phyloP scores from a whole-genome alignment of 345 rosid species.

The Boechera retrofracta region DNA sequence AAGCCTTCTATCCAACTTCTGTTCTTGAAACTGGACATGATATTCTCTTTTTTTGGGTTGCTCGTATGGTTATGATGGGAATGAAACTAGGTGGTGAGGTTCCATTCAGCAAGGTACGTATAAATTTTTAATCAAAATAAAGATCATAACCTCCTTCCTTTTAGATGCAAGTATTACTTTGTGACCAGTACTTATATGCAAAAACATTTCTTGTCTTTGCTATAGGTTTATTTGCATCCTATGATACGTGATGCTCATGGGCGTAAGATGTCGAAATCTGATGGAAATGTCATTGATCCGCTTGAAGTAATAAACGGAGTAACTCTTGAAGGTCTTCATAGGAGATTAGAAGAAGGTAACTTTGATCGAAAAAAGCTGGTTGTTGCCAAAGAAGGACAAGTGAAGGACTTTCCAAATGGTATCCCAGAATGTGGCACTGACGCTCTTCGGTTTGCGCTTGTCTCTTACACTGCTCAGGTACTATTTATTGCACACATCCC shows the following conservation, averaged over 20 bases:
- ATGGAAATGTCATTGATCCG: constrained; percentile 94
- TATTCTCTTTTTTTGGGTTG: constrained; percentile 97
- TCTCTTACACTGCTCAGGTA: constrained; percentile 97
- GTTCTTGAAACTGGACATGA: constrained; percentile 97
- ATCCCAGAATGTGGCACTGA: constrained; percentile 97
- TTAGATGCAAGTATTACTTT: neutral
- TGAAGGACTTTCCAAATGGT: constrained; percentile 85
- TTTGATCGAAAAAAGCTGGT: constrained; percentile 71
- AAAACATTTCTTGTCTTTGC: neutral
- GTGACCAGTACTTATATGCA: neutral
- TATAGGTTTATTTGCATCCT: constrained; percentile 93
- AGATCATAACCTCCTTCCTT: constrained; percentile 4
- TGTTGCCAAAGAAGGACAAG: constrained; percentile 83
- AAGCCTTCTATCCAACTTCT: constrained; percentile 89
- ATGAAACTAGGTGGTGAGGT: constrained; percentile 85
- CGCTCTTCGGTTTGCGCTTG: constrained; percentile 97
- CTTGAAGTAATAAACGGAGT: constrained; percentile 91
- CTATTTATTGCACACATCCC: constrained; percentile 27
- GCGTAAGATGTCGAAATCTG: constrained; percentile 92
- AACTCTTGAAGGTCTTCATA: constrained; percentile 80
- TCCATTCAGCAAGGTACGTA: constrained; percentile 79
- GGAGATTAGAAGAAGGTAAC: constrained; percentile 83
- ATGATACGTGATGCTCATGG: constrained; percentile 99
- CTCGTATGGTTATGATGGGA: constrained; percentile 97
- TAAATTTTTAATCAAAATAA: constrained; percentile 13